Base-by-base conservation (phyloP, 1,284 basidiomycete species). In the Gomphus bonarii region DNA sequence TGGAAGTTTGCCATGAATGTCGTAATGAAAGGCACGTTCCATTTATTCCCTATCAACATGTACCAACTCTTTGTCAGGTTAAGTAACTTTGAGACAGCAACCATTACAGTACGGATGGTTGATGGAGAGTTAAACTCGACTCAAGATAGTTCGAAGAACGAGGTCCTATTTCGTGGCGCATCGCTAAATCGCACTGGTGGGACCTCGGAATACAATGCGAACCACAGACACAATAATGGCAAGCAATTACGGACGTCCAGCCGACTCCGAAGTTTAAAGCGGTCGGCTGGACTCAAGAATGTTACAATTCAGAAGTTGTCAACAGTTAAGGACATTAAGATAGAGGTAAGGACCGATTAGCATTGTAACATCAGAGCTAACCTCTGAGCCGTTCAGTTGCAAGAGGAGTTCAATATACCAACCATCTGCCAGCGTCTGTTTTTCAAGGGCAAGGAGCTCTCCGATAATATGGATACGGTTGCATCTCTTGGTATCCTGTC, bases 301-400 rank as follows among this genome's bases (percentile, higher is more conserved):
- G 66, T 90, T 50, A 75, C 68, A 12, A 75, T 91, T 49, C 74
- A 72, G 42, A 88, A 85, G 66, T 67, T 70, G 18, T 88, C 79
- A 62, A 82, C 83, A 0, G 74, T 91, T 55, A 89, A 85, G 65
- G 85, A 88, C 10, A 78, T 91, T 62, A 90, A 89, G 66, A 66
- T 86, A 53, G 73, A 78, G 74, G 88, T 89, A 58, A 56, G 79
- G 14, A 31, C n/a, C 31, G 38, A 16, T 14, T 36, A 11, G 12
- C 49, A 7, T 14, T 43, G 9, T 33, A 49, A 11, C 35, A 10
- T 14, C 31, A 38, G 36, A 55, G 18, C 44, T 48, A 22, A 48
- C 12, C n/a, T 6, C 25, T 20, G 22, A 31, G 42, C 28, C 36
- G 38, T 50, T 61, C 25, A 75, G 86, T 66, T 89, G 52, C 77